A percentile compares a stretch with the other conserved stretches of the same genome.
phyloP scores from a whole-genome alignment of 1,139 yeast genomes.

The Yamadazyma oceani region DNA sequence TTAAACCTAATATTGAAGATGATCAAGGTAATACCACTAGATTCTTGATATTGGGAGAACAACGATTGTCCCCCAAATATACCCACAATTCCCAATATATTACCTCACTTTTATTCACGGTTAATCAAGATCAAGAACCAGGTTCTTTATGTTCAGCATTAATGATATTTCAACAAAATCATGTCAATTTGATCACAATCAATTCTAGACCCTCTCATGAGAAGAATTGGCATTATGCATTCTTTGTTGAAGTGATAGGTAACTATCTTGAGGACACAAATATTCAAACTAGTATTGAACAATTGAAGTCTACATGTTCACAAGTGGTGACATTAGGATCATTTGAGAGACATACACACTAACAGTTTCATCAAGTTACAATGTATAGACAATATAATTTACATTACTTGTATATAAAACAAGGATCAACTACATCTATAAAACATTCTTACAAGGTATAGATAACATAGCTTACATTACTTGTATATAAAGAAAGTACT shows the following conservation, averaged over 20 bases:
- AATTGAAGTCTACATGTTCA: slow-evolving; percentile 24
- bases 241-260: slow-evolving; percentile 67
- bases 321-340: slow-evolving; percentile 40
- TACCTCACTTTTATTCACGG: slow-evolving; percentile 64
- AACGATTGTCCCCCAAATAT: slow-evolving; percentile 11
- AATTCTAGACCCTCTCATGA: slow-evolving; percentile 69
- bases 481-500: slow-evolving; percentile 1
- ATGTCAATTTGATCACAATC: slow-evolving; percentile 70
- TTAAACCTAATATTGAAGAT: slow-evolving; percentile 65
- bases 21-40: slow-evolving; percentile 76
- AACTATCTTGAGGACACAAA: slow-evolving; percentile 18
- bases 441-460: slow-evolving; percentile 19
- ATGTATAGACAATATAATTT: no score
- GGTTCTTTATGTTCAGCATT: slow-evolving; percentile 76
- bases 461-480: slow-evolving; percentile 12
- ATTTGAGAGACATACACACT: slow-evolving; percentile 28
- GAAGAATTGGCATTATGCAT: slow-evolving; percentile 79
- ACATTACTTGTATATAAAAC: no score
- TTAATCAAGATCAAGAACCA: slow-evolving; percentile 52
- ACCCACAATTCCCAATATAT: slow-evolving; percentile 20
- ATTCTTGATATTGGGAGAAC: slow-evolving; percentile 62
- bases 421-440: slow-evolving; percentile 7
- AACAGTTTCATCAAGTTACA: no score
- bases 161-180: slow-evolving; percentile 53
- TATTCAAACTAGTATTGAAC: slow-evolving; percentile 20